A percentile compares a stretch with the other conserved stretches of the same genome.
These are phyloP conservation scores for Rhodotorula graminis DNA, from an alignment of 768 basidiomycete species.

Conservation along the genomic window DNA sequence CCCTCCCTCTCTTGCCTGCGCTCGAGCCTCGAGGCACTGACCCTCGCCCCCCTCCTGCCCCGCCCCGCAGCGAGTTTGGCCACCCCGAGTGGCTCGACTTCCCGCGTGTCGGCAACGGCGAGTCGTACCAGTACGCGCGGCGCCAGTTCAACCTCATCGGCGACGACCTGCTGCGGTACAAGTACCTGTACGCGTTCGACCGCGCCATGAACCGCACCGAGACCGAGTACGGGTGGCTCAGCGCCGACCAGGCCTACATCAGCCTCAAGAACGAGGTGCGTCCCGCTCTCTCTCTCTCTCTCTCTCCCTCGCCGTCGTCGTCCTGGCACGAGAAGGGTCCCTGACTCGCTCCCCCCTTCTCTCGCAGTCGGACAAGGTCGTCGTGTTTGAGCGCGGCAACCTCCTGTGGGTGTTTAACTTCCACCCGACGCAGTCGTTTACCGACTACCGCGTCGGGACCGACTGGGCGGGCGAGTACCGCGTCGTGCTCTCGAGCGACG, in stretches of 20 bases:
- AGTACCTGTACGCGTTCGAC: conserved; percentile 90
- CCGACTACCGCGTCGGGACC: conserved; percentile 89
- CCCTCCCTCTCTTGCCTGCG: not conserved
- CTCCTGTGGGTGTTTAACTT: conserved; percentile 97
- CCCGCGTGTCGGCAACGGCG: conserved; percentile 88
- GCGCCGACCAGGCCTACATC: conserved; percentile 76
- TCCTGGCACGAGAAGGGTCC: not conserved
- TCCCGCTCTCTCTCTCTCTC: not conserved
- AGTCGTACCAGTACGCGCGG: conserved; percentile 90
- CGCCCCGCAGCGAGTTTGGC: conserved; percentile 90
- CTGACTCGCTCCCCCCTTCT: not conserved
- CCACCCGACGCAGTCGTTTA: conserved; percentile 81
- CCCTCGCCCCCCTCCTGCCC: not conserved
- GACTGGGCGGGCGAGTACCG: conserved; percentile 76
- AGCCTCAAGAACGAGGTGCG: conserved; percentile 82
- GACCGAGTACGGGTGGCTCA: conserved; percentile 75
- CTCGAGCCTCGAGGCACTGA: too few species aligned
- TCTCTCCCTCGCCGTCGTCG: too few species aligned
- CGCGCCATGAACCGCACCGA: conserved; percentile 83
- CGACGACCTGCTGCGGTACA: conserved; percentile 79
- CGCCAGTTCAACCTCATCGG: conserved; percentile 95
- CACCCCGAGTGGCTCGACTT: conserved; percentile 99
- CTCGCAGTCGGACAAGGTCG: conserved; percentile 66
- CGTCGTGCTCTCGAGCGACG: conserved; percentile 72
- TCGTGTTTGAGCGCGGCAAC: conserved; percentile 89